Evolutionary conservation across 495 filamentous ascomycete genomes (phyloP).

Genomic region (Tuber borchii): DNA sequence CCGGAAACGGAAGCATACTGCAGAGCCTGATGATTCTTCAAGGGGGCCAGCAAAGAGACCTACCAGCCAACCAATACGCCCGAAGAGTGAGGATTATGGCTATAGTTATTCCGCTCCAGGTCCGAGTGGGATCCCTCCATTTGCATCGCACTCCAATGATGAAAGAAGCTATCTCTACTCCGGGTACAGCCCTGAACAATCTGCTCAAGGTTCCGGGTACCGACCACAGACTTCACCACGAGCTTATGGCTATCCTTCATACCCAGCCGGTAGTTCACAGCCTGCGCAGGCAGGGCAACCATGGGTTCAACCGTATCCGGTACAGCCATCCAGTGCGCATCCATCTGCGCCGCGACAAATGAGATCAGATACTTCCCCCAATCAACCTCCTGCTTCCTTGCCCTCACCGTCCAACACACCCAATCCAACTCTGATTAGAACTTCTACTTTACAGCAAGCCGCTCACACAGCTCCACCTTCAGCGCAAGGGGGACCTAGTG

Average conservation of each 20-base stretch:
- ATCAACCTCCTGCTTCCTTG: constrained; percentile 43
- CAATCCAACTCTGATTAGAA: constrained; percentile 70
- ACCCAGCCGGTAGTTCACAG: constrained; percentile 30
- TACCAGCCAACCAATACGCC: constrained; percentile 41
- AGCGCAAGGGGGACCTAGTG: constrained; percentile 44
- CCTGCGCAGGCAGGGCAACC: constrained; percentile 42
- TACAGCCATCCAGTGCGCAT: constrained; percentile 47
- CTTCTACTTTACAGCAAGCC: constrained; percentile 67
- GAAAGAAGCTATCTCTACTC: constrained; percentile 38
- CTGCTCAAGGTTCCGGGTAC: constrained; percentile 40
- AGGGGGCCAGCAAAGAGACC: constrained; percentile 43
- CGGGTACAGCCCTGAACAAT: constrained; percentile 43
- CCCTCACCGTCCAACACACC: constrained; percentile 46
- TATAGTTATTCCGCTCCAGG: constrained; percentile 41
- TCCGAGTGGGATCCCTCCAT: constrained; percentile 41
- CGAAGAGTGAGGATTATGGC: constrained; percentile 44
- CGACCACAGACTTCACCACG: constrained; percentile 46
- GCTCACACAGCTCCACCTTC: constrained; percentile 42
- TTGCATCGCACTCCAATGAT: constrained; percentile 39
- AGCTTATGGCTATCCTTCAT: constrained; percentile 42
- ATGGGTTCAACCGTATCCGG: constrained; percentile 49
- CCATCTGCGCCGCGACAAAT: constrained; percentile 44
- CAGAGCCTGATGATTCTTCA: constrained; percentile 35
- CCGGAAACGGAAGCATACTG: constrained; percentile 35
- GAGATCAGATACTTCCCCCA: constrained; percentile 37